Percentiles rank a stretch among this genome's conserved stretches.
These are phyloP conservation scores for Diplodia sapinea DNA, from an alignment of 2,329 filamentous ascomycete genomes.

Conservation along the genomic window DNA sequence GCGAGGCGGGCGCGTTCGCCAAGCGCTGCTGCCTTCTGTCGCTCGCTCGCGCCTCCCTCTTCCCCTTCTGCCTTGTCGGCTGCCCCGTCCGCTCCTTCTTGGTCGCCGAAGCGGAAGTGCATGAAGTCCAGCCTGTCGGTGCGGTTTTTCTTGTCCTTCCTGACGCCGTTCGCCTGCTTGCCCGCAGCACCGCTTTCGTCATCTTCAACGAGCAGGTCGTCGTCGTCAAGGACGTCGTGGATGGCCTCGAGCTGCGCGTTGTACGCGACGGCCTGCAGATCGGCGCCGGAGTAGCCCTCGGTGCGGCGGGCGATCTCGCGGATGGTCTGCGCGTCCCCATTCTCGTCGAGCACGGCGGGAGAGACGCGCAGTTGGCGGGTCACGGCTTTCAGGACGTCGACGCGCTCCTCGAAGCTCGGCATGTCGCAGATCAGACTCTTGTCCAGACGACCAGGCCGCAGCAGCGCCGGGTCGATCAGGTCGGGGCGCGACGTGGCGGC, in stretches of 20 bases:
- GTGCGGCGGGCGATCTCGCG: constrained; percentile 79
- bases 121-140: constrained; percentile 43
- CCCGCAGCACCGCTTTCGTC: constrained; percentile 35
- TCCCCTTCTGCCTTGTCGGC: no score
- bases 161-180: constrained; percentile 33
- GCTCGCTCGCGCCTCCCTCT: constrained; percentile 42
- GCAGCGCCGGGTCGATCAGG: constrained; percentile 89
- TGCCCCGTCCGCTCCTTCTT: not conserved
- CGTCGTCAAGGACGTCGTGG: constrained; percentile 79
- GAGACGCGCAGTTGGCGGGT: constrained; percentile 78
- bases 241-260: constrained; percentile 98
- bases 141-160: constrained; percentile 36
- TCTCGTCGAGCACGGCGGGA: constrained; percentile 63
- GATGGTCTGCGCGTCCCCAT: constrained; percentile 51
- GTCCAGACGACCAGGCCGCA: constrained; percentile 89
- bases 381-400: constrained; percentile 88
- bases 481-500: constrained; percentile 94
- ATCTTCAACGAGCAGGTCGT: constrained; percentile 36
- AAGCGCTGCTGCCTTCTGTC: constrained; percentile 57
- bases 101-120: constrained; percentile 80
- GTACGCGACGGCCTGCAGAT: constrained; percentile 92
- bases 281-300: constrained; percentile 90
- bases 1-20: constrained; percentile 79
- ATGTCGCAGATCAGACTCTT: constrained; percentile 93
- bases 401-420: constrained; percentile 76